Evolutionary conservation across 1,284 basidiomycete genomes (phyloP).

Genomic region (Gomphus bonarii): DNA sequence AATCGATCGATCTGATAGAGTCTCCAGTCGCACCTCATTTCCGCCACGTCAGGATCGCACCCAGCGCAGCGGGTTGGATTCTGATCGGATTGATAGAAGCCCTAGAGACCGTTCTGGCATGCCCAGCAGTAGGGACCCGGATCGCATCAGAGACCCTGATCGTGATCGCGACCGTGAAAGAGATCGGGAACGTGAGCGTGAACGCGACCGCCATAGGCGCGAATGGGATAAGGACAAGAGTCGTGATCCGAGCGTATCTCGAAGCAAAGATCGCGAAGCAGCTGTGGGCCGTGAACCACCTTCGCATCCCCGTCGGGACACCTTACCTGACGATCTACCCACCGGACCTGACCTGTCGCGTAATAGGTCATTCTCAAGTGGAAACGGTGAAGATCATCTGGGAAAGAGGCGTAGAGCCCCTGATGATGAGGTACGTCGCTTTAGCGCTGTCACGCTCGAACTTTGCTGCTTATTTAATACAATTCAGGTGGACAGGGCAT

Average conservation of each 20-base stretch:
- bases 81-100: conserved; percentile 34
- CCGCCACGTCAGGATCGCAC: conserved; percentile 5
- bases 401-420: conserved; percentile 56
- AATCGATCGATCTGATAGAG: background rate
- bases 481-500: conserved; percentile 50
- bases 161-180: conserved; percentile 29
- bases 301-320: conserved; percentile 7
- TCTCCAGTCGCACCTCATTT: background rate
- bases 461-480: conserved; percentile 14
- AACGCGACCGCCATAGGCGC: conserved; percentile 16
- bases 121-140: conserved; percentile 15
- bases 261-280: conserved; percentile 20
- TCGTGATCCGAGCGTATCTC: conserved; percentile 22
- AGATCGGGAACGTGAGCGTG: conserved; percentile 15
- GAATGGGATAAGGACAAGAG: conserved; percentile 12
- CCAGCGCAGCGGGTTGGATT: conserved; percentile 21
- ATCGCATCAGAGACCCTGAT: conserved; percentile 34
- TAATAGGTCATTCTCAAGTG: conserved; percentile 30
- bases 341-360: conserved; percentile 47
- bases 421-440: conserved; percentile 56
- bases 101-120: conserved; percentile 26
- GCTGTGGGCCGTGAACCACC: conserved; percentile 12
- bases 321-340: conserved; percentile 38
- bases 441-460: conserved; percentile 12
- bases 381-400: conserved; percentile 37